Base-by-base conservation (phyloP, 2,329 filamentous ascomycete species). In the Lachnum nothofagi region DNA sequence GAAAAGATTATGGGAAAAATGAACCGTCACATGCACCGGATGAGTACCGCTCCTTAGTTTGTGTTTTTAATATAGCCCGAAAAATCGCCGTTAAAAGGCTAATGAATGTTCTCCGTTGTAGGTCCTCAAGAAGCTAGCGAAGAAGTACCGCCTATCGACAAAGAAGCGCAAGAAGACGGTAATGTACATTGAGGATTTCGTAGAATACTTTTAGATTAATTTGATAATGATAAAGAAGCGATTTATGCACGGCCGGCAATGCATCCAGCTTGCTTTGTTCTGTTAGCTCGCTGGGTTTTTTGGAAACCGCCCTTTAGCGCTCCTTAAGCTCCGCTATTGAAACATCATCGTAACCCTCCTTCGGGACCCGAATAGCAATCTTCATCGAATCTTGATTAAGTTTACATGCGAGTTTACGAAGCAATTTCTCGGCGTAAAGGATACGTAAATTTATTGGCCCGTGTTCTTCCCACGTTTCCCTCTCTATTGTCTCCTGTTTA, bases 381-480 rank as follows among this genome's bases (percentile, higher is more conserved):
- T n/a, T n/a, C n/a, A n/a, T 40, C 12, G n/a, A 27, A 39, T 44
- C 33, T 34, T 44, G n/a, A 44, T 49, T n/a, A 27, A 52, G 34
- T 64, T 62, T 41, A 63, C 46, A n/a, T n/a, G n/a, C n/a, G n/a
- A n/a, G n/a, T n/a, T n/a, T n/a, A n/a, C n/a, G n/a, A 64, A 64
- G 49, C 50, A 49, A 4, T 64, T 55, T 41, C 51, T 64, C 24
- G 42, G 55, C 3, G 44, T 42, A n/a, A 57, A 59, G 42, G 54
- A 53, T 35, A 39, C 34, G 43, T 60, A 57, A 44, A 53, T 52
- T 35, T 31, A 41, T 16, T 47, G 33, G 20, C 23, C 34, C 35
- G 39, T n/a, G n/a, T n/a, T n/a, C n/a, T n/a, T n/a, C n/a, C n/a
- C n/a, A n/a, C n/a, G 24, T 19, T 31, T n/a, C 27, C 3, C 27